Evolutionary conservation across 2,329 filamentous ascomycete genomes (phyloP).

Genomic region (Ceratocystis ficicola): DNA sequence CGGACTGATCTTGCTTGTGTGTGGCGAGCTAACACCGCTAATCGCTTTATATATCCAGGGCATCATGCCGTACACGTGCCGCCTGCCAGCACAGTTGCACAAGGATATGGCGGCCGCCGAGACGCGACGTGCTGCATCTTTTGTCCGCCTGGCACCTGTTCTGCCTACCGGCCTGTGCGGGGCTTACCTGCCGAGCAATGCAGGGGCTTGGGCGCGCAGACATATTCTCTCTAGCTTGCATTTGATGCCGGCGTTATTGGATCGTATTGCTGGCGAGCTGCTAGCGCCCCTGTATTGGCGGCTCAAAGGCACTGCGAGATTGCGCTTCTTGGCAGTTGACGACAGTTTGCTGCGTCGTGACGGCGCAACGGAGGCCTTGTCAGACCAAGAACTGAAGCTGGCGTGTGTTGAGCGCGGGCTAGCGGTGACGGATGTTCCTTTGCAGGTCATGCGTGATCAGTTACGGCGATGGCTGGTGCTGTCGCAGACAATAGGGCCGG

Average conservation of each 20-base stretch:
- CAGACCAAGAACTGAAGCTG: slow-evolving; percentile 51
- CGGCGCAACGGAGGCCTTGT: slow-evolving; percentile 49
- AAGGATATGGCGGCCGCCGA: slow-evolving; percentile 33
- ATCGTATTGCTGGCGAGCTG: slow-evolving; percentile 38
- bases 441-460: slow-evolving; percentile 41
- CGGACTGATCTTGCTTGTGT: slow-evolving; percentile 58
- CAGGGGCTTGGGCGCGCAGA: slow-evolving; percentile 24
- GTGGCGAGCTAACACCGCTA: slow-evolving; percentile 77
- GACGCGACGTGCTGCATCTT: slow-evolving; percentile 38
- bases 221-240: slow-evolving; percentile 36
- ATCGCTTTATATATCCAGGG: slow-evolving; percentile 58
- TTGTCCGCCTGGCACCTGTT: slow-evolving; percentile 33
- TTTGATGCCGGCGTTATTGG: slow-evolving; percentile 39
- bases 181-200: slow-evolving; percentile 1
- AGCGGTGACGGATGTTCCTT: slow-evolving; percentile 43
- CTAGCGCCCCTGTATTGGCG: slow-evolving; percentile 42
- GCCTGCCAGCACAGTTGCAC: slow-evolving; percentile 62
- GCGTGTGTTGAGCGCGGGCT: slow-evolving; percentile 61
- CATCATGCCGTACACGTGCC: slow-evolving; percentile 68
- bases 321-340: slow-evolving; percentile 57
- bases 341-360: slow-evolving; percentile 53
- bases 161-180: slow-evolving; percentile 30
- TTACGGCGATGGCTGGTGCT: slow-evolving; percentile 39
- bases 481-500: slow-evolving; percentile 31
- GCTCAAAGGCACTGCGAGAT: slow-evolving; percentile 39